phyloP scores from a whole-genome alignment of 2,329 filamentous ascomycete genomes.

The Epichloe glyceriae region DNA sequence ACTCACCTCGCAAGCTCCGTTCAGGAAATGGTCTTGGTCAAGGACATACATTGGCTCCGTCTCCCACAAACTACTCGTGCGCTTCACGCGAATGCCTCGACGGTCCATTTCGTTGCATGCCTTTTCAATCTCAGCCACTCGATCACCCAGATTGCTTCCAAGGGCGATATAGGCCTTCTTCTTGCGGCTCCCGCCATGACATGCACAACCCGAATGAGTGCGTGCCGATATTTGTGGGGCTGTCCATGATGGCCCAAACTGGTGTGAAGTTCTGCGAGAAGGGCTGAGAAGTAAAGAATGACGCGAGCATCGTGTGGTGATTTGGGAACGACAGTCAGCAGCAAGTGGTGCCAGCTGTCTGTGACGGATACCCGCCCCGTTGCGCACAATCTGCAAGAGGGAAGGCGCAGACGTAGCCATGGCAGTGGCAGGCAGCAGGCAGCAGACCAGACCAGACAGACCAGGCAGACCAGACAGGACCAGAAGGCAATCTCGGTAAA shows the following conservation, averaged over 20 bases:
- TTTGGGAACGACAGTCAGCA: not conserved
- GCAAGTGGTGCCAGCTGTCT: not conserved
- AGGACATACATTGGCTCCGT: slow-evolving; percentile 94
- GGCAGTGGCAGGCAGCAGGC: not conserved
- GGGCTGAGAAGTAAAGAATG: not conserved
- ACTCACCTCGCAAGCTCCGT: slow-evolving; percentile 76
- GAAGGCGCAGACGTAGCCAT: not conserved
- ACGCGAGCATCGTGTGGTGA: not conserved
- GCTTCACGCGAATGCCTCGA: slow-evolving; percentile 57
- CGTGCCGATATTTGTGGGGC: slow-evolving; percentile 4
- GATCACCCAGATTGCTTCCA: slow-evolving; percentile 84
- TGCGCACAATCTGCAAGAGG: not conserved
- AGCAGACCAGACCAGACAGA: not conserved
- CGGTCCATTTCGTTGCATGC: slow-evolving; percentile 69
- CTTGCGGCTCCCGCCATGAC: slow-evolving; percentile 19
- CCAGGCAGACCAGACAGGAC: not conserved
- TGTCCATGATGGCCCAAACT: not conserved
- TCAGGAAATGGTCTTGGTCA: slow-evolving; percentile 79
- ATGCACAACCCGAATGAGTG: slow-evolving; percentile 20
- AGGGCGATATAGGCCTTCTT: slow-evolving; percentile 67
- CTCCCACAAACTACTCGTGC: slow-evolving; percentile 85
- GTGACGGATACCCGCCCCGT: not conserved
- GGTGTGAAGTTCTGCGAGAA: not conserved
- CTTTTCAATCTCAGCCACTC: slow-evolving; percentile 70
- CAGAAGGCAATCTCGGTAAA: not conserved